These are phyloP conservation scores for Carex myosuroides DNA, from an alignment of 176 grass and related monocot species.

Conservation along the genomic window DNA sequence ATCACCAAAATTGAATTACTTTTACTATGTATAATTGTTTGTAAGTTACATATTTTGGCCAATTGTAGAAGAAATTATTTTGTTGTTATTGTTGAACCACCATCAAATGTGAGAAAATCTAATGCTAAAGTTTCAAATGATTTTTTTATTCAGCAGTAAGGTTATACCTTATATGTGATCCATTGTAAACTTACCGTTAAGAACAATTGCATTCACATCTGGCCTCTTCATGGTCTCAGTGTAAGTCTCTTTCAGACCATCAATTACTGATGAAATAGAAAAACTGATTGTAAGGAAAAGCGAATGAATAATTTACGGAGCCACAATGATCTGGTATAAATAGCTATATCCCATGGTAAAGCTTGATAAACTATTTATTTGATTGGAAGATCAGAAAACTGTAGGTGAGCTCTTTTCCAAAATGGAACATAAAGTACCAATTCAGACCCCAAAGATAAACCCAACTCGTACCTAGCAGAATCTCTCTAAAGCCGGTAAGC, in stretches of 20 bases:
- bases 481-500: slow-evolving; percentile 93
- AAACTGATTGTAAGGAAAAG: slow-evolving; percentile 6
- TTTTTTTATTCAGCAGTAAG: background rate
- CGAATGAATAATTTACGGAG: background rate
- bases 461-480: slow-evolving; percentile 53
- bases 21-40: background rate
- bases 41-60: background rate
- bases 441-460: background rate
- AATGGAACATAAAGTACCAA: background rate
- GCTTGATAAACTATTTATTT: too few species aligned
- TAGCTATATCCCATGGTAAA: background rate
- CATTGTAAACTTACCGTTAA: slow-evolving; percentile 45
- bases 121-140: background rate
- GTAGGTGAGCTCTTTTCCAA: background rate
- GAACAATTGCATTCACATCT: slow-evolving; percentile 87
- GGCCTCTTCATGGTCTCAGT: slow-evolving; percentile 42
- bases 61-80: background rate
- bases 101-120: background rate
- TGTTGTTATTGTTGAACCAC: background rate
- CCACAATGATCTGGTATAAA: background rate
- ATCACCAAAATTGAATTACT: background rate
- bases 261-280: slow-evolving; percentile 42
- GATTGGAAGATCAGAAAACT: too few species aligned
- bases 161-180: background rate
- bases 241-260: slow-evolving; percentile 79